Conservation (phyloP, 2,329 filamentous ascomycete genomes). For the Westerdykella ornata region DNA sequence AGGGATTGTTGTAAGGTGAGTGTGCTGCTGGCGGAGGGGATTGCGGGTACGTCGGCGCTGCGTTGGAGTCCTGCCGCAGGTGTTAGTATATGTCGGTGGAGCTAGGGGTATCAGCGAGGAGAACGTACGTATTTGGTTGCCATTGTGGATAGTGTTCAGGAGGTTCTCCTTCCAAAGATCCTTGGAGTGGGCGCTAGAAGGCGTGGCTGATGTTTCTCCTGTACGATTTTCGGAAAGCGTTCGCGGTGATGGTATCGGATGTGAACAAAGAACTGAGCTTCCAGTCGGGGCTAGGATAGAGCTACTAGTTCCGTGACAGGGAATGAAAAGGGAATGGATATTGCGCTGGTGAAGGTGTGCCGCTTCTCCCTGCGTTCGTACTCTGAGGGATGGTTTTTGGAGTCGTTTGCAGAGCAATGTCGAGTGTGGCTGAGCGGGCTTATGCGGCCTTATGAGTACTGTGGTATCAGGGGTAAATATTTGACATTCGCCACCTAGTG, state of each 20-base stretch:
- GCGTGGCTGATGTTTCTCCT: too few species aligned
- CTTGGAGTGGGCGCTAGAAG: too few species aligned
- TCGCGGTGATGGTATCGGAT: neutral
- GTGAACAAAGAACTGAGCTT: neutral
- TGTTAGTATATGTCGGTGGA: neutral
- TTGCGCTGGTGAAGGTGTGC: too few species aligned
- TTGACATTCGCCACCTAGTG: too few species aligned
- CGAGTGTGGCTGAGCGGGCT: slow-evolving; percentile 4
- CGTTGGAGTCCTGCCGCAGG: slow-evolving; percentile 11
- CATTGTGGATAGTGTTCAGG: neutral
- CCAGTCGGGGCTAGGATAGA: too few species aligned
- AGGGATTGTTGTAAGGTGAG: slow-evolving; percentile 18
- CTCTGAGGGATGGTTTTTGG: neutral
- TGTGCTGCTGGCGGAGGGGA: slow-evolving; percentile 28
- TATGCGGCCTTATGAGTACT: too few species aligned
- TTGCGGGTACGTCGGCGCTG: slow-evolving; percentile 32
- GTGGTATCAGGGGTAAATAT: too few species aligned
- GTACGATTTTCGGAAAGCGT: neutral
- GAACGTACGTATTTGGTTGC: too few species aligned
- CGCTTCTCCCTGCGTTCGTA: too few species aligned
- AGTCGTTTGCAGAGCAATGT: neutral
- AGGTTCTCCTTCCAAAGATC: neutral
- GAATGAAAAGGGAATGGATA: too few species aligned
- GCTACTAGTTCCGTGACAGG: too few species aligned
- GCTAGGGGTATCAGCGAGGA: neutral